Evolutionary conservation across 495 filamentous ascomycete genomes (phyloP).

Genomic region (Tuber indicum): DNA sequence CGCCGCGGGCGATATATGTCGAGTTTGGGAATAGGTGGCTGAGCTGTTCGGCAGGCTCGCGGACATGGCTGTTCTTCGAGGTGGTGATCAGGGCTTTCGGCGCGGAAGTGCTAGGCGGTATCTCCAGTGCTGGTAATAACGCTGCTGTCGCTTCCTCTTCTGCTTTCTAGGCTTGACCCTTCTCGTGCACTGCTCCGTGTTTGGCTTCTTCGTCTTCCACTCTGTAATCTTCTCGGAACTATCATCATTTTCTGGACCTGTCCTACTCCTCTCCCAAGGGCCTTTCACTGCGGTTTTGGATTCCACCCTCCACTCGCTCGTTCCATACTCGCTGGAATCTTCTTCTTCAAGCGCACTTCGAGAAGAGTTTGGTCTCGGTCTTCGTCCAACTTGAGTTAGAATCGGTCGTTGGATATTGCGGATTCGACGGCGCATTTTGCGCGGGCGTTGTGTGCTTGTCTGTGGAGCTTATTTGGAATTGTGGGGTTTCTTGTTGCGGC

Average conservation of each 20-base stretch:
- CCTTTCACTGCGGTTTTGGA: slow-evolving; percentile 56
- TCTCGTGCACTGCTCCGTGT: slow-evolving; percentile 26
- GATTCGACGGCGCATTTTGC: slow-evolving; percentile 68
- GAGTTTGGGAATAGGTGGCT: slow-evolving; percentile 77
- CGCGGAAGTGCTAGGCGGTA: slow-evolving; percentile 7
- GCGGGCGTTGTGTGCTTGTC: slow-evolving; percentile 67
- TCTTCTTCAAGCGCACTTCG: slow-evolving; percentile 62
- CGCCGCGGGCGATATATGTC: slow-evolving; percentile 74
- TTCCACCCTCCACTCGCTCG: slow-evolving; percentile 63
- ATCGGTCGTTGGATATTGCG: slow-evolving; percentile 66
- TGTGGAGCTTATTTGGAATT: slow-evolving; percentile 64
- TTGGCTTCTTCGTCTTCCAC: slow-evolving; percentile 57
- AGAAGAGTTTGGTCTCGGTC: slow-evolving; percentile 70
- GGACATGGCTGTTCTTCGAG: slow-evolving; percentile 72
- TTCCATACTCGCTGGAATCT: slow-evolving; percentile 88
- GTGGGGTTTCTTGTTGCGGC: slow-evolving; percentile 27
- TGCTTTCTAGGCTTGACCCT: slow-evolving; percentile 25
- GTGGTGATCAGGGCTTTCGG: slow-evolving; percentile 90
- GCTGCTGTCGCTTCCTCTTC: slow-evolving; percentile 41
- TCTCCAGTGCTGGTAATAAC: slow-evolving; percentile 73
- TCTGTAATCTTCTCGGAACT: slow-evolving; percentile 44
- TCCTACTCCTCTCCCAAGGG: background rate
- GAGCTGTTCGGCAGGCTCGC: slow-evolving; percentile 70
- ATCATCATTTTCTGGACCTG: slow-evolving; percentile 39
- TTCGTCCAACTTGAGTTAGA: slow-evolving; percentile 73